A percentile compares a stretch with the other conserved stretches of the same genome.
phyloP scores from a whole-genome alignment of 345 rosid genomes.

The Eucalyptus cloeziana region DNA sequence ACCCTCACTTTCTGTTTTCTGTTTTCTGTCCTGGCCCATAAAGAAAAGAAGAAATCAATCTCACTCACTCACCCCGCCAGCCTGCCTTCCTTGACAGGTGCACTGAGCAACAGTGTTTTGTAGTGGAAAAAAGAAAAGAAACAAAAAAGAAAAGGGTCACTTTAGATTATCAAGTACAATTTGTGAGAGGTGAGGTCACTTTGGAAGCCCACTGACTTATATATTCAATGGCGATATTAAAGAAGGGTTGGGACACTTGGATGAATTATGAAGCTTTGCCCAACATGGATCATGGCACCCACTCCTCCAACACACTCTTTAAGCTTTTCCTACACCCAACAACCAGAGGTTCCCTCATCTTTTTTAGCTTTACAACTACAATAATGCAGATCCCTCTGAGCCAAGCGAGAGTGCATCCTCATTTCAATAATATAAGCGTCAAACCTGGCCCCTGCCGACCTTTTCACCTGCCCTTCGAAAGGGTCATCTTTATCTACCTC shows the following conservation, averaged over 20 bases:
- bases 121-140: neutral
- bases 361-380: neutral
- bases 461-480: neutral
- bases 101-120: neutral
- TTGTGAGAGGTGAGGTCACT: neutral
- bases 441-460: neutral
- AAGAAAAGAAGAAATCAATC: neutral
- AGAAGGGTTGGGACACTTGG: neutral
- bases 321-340: neutral
- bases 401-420: neutral
- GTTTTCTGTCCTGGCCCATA: neutral
- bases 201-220: neutral
- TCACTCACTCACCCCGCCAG: neutral
- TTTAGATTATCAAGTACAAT: neutral
- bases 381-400: neutral
- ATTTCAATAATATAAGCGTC: neutral
- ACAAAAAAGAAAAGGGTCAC: neutral
- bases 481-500: neutral
- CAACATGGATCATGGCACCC: neutral
- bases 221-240: neutral
- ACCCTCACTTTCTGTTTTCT: neutral
- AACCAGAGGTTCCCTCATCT: neutral
- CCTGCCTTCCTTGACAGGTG: neutral
- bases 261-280: neutral
- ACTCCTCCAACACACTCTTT: constrained; percentile 5